Percentiles rank a stretch among this genome's conserved stretches.
Conservation (phyloP, 2,329 filamentous ascomycete species). For the Fusarium subglutinans region DNA sequence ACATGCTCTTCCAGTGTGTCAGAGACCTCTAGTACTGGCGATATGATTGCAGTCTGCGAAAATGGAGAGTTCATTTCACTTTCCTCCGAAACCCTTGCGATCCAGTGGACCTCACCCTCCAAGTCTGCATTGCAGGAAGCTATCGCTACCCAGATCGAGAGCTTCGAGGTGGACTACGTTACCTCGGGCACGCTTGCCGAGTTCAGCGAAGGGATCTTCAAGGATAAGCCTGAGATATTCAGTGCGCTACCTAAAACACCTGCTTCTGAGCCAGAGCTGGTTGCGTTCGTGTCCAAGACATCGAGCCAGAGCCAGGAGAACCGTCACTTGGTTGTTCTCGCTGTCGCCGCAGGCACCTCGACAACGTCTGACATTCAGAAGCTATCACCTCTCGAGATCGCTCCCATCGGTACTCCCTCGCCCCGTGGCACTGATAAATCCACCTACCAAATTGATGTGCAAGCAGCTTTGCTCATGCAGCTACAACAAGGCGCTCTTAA, state of each 20-base stretch:
- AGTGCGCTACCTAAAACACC: conserved; percentile 60
- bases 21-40: conserved; percentile 41
- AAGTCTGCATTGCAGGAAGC: conserved; percentile 49
- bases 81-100: conserved; percentile 59
- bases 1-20: conserved; percentile 45
- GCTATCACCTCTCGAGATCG: conserved; percentile 52
- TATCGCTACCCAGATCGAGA: conserved; percentile 45
- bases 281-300: conserved; percentile 61
- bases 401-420: conserved; percentile 46
- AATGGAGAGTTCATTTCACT: conserved; percentile 70
- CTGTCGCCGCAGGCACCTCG: conserved; percentile 41
- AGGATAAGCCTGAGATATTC: conserved; percentile 62
- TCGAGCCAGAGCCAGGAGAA: conserved; percentile 43
- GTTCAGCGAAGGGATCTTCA: conserved; percentile 64
- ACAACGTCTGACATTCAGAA: conserved; percentile 46
- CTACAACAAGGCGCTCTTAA: conserved; percentile 63
- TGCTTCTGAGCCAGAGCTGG: conserved; percentile 59
- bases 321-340: conserved; percentile 48
- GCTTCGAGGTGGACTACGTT: conserved; percentile 60
- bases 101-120: conserved; percentile 49
- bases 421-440: conserved; percentile 23
- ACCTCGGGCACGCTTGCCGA: conserved; percentile 58
- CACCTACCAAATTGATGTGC: conserved; percentile 67
- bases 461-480: conserved; percentile 71
- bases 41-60: conserved; percentile 65